phyloP scores from a whole-genome alignment of 1,284 basidiomycete genomes.

The Pseudozyma sp. region DNA sequence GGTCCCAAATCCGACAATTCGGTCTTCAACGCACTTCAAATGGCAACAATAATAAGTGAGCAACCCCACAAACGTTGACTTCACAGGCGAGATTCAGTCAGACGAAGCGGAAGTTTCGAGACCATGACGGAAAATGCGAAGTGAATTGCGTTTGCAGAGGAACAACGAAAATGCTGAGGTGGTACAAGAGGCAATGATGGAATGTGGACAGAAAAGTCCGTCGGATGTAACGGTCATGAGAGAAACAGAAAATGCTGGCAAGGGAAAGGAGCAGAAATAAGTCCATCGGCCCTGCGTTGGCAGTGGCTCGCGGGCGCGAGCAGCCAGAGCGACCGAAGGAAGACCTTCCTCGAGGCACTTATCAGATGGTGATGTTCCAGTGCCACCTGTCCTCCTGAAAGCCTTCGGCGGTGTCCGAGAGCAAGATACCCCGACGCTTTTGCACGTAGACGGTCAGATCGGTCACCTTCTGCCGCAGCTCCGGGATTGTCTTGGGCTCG shows the following conservation, averaged over 20 bases:
- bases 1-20: too few relatives aligned
- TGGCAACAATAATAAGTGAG: too few relatives aligned
- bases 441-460: constrained; percentile 85
- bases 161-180: not conserved
- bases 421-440: constrained; percentile 91
- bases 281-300: not conserved
- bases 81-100: too few relatives aligned
- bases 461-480: constrained; percentile 88
- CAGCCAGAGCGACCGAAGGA: not conserved
- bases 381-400: constrained; percentile 82
- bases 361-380: constrained; percentile 60
- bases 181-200: not conserved
- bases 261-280: not conserved
- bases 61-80: too few relatives aligned
- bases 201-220: not conserved
- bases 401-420: constrained; percentile 92
- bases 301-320: not conserved
- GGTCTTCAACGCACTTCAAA: too few relatives aligned
- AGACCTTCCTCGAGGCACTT: not conserved
- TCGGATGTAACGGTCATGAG: not conserved
- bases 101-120: too few relatives aligned
- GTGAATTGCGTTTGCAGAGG: constrained; percentile 10
- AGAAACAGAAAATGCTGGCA: not conserved
- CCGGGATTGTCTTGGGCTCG: constrained; percentile 83
- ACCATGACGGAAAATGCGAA: constrained; percentile 5